Percentiles rank a stretch among this genome's conserved stretches.
Evolutionary conservation across 495 filamentous ascomycete genomes (phyloP).

Genomic region (Trichoderma orchidacearum): DNA sequence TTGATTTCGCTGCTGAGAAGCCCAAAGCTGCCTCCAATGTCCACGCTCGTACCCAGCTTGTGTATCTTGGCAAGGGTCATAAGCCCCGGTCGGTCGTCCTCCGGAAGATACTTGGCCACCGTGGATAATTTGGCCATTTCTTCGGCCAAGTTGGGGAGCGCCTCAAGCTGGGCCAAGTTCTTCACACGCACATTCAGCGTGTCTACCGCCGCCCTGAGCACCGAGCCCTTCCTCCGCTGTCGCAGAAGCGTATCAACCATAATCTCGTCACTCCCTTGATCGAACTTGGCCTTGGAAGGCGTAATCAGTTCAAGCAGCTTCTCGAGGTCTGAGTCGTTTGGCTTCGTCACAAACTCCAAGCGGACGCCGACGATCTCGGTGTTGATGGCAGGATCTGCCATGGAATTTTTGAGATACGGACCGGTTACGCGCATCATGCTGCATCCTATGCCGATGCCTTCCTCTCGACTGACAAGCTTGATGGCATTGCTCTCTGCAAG

Average conservation of each 20-base stretch:
- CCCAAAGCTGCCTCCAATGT: conserved; percentile 53
- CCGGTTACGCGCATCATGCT: conserved; percentile 63
- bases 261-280: conserved; percentile 77
- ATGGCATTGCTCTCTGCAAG: conserved; percentile 61
- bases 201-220: conserved; percentile 58
- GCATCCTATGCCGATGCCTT: conserved; percentile 54
- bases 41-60: conserved; percentile 41
- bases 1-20: conserved; percentile 38
- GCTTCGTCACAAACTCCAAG: conserved; percentile 58
- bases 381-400: conserved; percentile 35
- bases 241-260: conserved; percentile 81
- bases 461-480: conserved; percentile 60
- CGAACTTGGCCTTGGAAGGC: conserved; percentile 84
- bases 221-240: conserved; percentile 82
- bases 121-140: conserved; percentile 73
- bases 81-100: conserved; percentile 87
- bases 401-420: conserved; percentile 39
- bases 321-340: conserved; percentile 69
- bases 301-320: conserved; percentile 74
- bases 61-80: conserved; percentile 59
- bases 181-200: conserved; percentile 42
- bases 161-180: conserved; percentile 43
- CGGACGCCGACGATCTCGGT: conserved; percentile 46
- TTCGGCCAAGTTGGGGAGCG: conserved; percentile 53
- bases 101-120: conserved; percentile 87